These are phyloP conservation scores for Syncephalastrum contaminatum DNA, from an alignment of 371 early-diverging fungal species.

Conservation along the genomic window DNA sequence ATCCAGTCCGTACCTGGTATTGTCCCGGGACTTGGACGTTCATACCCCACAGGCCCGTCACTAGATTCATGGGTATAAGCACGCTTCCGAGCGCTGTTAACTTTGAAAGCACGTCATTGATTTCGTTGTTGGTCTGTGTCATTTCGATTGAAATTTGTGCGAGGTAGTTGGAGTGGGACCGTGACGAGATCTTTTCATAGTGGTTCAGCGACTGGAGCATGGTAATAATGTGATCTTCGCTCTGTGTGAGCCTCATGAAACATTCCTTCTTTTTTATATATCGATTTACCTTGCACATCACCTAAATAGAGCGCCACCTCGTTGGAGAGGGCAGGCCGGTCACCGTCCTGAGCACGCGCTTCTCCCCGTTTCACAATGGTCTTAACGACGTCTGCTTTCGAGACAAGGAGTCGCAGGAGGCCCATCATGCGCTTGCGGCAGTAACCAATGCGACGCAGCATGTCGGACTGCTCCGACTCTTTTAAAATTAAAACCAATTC, in stretches of 20 bases:
- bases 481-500: slow-evolving; percentile 87
- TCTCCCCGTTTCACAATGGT: slow-evolving; percentile 77
- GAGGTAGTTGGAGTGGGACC: slow-evolving; percentile 95
- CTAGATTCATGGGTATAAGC: slow-evolving; percentile 92
- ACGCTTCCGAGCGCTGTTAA: slow-evolving; percentile 91
- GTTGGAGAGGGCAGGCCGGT: slow-evolving; percentile 39
- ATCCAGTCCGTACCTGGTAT: slow-evolving; percentile 25
- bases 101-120: slow-evolving; percentile 87
- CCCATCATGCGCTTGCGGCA: slow-evolving; percentile 80
- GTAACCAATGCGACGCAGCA: slow-evolving; percentile 84
- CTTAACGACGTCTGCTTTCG: slow-evolving; percentile 82
- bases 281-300: slow-evolving; percentile 77
- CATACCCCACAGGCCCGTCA: slow-evolving; percentile 93
- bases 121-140: slow-evolving; percentile 89
- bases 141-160: slow-evolving; percentile 97
- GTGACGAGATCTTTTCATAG: slow-evolving; percentile 87
- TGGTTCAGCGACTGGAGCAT: slow-evolving; percentile 89
- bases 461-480: slow-evolving; percentile 85
- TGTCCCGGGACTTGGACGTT: slow-evolving; percentile 83
- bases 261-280: background rate
- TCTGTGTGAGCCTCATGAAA: background rate
- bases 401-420: slow-evolving; percentile 69
- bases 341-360: slow-evolving; percentile 43
- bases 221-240: slow-evolving; percentile 87
- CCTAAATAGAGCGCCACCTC: slow-evolving; percentile 85